A percentile compares a stretch with the other conserved stretches of the same genome.
phyloP scores from a whole-genome alignment of 2,329 filamentous ascomycete genomes.

The Zalaria obscura region DNA sequence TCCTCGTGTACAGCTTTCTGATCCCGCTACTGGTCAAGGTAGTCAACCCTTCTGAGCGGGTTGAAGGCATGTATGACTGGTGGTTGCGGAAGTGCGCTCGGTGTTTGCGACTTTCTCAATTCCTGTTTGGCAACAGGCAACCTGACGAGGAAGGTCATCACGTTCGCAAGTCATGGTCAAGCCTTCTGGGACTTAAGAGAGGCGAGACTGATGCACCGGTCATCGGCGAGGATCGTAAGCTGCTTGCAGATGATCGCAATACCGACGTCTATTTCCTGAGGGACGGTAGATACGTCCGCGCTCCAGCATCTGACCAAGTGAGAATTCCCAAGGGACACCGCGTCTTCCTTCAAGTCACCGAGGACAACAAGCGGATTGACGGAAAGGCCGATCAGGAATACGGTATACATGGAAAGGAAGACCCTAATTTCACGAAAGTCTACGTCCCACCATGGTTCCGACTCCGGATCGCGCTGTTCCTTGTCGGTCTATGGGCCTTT shows the following conservation, averaged over 20 bases:
- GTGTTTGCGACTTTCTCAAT: conserved; percentile 69
- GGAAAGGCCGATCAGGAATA: conserved; percentile 29
- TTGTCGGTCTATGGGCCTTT: conserved; percentile 84
- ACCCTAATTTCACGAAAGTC: conserved; percentile 36
- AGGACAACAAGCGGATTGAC: conserved; percentile 51
- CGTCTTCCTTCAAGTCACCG: conserved; percentile 67
- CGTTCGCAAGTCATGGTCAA: conserved; percentile 13
- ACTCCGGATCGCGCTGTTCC: conserved; percentile 67
- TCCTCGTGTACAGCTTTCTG: conserved; percentile 93
- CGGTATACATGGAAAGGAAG: conserved; percentile 19
- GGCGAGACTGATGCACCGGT: neutral
- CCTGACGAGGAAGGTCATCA: conserved; percentile 69
- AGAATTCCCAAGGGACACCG: conserved; percentile 73
- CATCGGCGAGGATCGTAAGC: neutral
- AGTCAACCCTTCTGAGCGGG: conserved; percentile 69
- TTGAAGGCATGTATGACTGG: conserved; percentile 84
- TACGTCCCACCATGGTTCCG: conserved; percentile 79
- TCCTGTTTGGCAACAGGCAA: conserved; percentile 74
- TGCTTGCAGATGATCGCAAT: conserved; percentile 8
- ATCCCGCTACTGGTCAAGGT: conserved; percentile 77
- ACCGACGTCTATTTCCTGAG: conserved; percentile 41
- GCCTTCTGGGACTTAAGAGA: conserved; percentile 11
- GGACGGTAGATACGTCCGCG: conserved; percentile 73
- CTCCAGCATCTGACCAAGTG: conserved; percentile 90
- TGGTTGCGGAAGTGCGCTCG: conserved; percentile 87